Percentiles rank a stretch among this genome's conserved stretches.
phyloP scores from a whole-genome alignment of 495 filamentous ascomycete genomes.

The Achaetomiella virescens region DNA sequence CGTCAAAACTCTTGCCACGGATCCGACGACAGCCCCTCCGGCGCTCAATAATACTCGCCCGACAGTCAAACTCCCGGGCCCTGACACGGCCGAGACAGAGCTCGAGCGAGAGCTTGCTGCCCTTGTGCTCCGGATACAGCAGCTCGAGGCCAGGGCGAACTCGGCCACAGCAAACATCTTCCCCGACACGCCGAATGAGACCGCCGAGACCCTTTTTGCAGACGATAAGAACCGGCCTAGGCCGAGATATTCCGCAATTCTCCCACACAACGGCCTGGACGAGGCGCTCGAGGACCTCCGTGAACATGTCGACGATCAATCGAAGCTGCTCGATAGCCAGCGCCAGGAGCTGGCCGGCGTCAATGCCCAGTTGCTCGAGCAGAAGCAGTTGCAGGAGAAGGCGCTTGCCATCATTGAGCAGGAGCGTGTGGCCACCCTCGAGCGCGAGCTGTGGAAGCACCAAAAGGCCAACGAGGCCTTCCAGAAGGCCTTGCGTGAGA shows the following conservation, averaged over 20 bases:
- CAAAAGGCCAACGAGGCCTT: constrained; percentile 98
- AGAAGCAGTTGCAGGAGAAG: constrained; percentile 58
- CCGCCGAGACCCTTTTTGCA: constrained; percentile 47
- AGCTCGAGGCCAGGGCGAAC: constrained; percentile 59
- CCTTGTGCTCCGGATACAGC: constrained; percentile 59
- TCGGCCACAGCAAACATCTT: constrained; percentile 49
- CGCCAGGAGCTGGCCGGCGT: constrained; percentile 65
- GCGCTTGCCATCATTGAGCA: constrained; percentile 51
- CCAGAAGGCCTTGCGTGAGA: constrained; percentile 93
- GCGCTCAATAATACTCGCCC: constrained; percentile 26
- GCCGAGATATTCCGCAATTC: constrained; percentile 19
- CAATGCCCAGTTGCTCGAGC: constrained; percentile 59
- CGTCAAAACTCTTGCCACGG: constrained; percentile 56
- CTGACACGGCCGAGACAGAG: constrained; percentile 48
- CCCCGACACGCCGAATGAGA: constrained; percentile 59
- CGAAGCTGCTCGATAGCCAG: constrained; percentile 67
- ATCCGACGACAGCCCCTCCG: constrained; percentile 27
- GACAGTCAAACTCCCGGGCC: constrained; percentile 58
- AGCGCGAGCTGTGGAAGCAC: constrained; percentile 90
- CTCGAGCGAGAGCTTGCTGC: constrained; percentile 67
- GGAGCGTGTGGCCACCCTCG: constrained; percentile 54
- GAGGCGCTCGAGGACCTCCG: constrained; percentile 64
- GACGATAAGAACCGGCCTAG: constrained; percentile 29
- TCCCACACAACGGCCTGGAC: constrained; percentile 46
- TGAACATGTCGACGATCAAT: constrained; percentile 73